phyloP scores from a whole-genome alignment of 2,329 filamentous ascomycete genomes.

The Colletotrichum tamarilloi region DNA sequence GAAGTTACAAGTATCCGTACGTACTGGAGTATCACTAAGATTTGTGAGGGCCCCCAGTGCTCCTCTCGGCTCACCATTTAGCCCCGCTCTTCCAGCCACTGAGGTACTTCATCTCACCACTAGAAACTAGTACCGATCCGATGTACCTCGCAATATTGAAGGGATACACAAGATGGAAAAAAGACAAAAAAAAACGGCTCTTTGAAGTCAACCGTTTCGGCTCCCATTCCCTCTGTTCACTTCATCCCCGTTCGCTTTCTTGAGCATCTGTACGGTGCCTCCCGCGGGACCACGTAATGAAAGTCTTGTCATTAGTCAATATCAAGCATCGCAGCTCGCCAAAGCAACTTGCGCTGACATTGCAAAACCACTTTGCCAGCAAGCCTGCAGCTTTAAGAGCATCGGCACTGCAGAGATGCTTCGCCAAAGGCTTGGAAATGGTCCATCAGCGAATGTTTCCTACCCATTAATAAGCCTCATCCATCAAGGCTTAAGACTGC shows the following conservation, averaged over 20 bases:
- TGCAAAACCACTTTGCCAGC: not conserved
- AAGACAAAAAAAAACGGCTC: not conserved
- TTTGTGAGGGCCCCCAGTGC: too few species aligned
- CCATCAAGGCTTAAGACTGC: not conserved
- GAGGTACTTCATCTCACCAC: not conserved
- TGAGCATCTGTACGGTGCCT: not conserved
- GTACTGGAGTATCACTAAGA: too few species aligned
- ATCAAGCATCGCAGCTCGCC: not conserved
- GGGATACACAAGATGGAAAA: not conserved
- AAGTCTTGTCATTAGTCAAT: slow-evolving; percentile 21
- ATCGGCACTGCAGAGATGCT: not conserved
- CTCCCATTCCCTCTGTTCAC: not conserved
- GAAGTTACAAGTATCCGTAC: not conserved
- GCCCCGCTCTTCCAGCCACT: not conserved
- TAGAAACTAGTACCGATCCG: too few species aligned
- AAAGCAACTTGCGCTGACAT: slow-evolving; percentile 3
- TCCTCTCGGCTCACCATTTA: not conserved
- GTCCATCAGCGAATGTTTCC: not conserved
- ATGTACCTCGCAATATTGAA: not conserved
- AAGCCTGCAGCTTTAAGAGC: not conserved
- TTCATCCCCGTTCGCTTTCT: not conserved
- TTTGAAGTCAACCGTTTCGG: not conserved
- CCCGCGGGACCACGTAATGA: slow-evolving; percentile 17
- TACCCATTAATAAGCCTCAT: not conserved
- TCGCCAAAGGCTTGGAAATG: not conserved